Evolutionary conservation across 148 eudicot species (phyloP).

Genomic region (Rhododendron ovatum): DNA sequence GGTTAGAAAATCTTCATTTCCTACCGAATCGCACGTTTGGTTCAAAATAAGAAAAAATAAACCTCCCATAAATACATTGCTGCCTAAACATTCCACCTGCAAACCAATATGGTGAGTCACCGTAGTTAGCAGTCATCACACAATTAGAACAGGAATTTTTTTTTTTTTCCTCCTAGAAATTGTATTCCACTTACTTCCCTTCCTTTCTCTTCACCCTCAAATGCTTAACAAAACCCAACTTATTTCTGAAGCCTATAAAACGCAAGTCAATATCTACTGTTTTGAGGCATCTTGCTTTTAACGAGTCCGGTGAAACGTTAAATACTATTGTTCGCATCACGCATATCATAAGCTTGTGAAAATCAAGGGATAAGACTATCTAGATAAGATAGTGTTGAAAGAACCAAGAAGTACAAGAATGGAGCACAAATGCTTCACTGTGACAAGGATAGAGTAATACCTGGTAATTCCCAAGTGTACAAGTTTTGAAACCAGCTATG

Average conservation of each 20-base stretch:
- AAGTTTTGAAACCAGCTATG: constrained; percentile 74
- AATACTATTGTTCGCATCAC: not conserved
- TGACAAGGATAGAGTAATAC: constrained; percentile 17
- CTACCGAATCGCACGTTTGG: not conserved
- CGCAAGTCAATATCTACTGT: not conserved
- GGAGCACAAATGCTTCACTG: not conserved
- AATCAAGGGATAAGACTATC: not conserved
- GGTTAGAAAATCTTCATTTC: not conserved
- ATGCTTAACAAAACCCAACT: not conserved
- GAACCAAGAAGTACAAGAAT: not conserved
- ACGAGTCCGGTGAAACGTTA: not conserved
- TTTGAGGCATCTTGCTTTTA: not conserved
- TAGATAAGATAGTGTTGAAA: not conserved
- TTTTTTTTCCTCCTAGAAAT: too few relatives aligned
- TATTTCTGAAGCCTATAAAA: not conserved
- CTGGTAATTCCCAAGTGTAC: constrained; percentile 75
- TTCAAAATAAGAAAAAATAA: not conserved
- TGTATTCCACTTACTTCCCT: too few relatives aligned
- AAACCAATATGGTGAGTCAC: not conserved
- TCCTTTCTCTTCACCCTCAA: not conserved
- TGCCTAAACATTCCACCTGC: not conserved
- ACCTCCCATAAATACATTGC: not conserved
- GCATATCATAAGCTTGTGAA: not conserved
- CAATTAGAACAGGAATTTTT: too few relatives aligned
- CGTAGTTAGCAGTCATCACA: not conserved